Base-by-base conservation (phyloP, 1,139 yeast species). In the Saccharomyces hybrid region DNA sequence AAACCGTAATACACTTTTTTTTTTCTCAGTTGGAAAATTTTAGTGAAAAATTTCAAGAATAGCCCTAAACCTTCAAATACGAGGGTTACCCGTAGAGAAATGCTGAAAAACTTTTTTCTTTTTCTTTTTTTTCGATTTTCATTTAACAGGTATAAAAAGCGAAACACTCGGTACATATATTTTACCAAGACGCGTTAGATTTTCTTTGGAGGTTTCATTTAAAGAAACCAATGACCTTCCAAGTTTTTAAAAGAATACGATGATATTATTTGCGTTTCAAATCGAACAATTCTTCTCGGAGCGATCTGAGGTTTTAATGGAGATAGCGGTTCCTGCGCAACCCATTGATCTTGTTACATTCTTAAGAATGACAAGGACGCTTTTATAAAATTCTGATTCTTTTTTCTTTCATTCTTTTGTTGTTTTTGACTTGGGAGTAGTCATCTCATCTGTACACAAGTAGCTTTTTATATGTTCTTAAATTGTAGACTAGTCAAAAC, bases 301-400 rank as follows among this genome's bases (percentile, higher is more conserved):
- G 46, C 52, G 32, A 46, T 46, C 16, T 48, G 69, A 66, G 72
- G 72, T 68, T 64, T 67, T 68, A 57, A 62, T 68, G 72, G 72
- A 64, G 72, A 68, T 51, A 56, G 69, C 65, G 70, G 70, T 65
- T 60, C 70, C 71, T 62, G 64, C 70, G 71, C 71, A 67, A 68
- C 61, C 14, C 58, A 58, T 61, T 62, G 54, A 67, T 66, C 72
- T 68, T 68, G 72, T 68, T 68, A 68, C 71, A 67, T 65, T 67
- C 67, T 60, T 54, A 51, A 32, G 66, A 59, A 58, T 56, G 58
- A 56, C 62, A 59, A 64, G 70, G 70, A 66, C 71, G 67, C 68
- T 62, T 32, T 53, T 68, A 67, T 63, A 60, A 67, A 64, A 68
- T 67, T 68, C 71, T 68, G 71, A 68, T 68, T 66, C 71, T 67